Conservation (phyloP, 495 filamentous ascomycete species). For the Xylaria scruposa region DNA sequence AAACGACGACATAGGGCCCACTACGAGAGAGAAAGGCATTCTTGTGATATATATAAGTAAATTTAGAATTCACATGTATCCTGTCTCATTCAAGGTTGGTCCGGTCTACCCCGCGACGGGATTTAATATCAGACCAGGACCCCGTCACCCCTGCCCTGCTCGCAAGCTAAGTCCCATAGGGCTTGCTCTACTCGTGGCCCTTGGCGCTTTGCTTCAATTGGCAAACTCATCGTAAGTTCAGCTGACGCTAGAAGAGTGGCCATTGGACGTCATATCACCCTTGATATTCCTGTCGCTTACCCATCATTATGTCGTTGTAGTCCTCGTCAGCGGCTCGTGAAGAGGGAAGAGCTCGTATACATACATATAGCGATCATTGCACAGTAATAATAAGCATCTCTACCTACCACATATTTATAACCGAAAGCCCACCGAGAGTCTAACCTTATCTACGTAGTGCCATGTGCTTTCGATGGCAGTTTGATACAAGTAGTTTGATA, state of each 20-base stretch:
- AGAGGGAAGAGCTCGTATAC: neutral
- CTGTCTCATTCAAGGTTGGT: neutral
- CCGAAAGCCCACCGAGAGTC: neutral
- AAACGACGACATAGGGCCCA: neutral
- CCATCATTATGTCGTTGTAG: neutral
- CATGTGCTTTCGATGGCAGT: neutral
- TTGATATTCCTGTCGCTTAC: neutral
- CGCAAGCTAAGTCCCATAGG: slow-evolving; percentile 5
- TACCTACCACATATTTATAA: neutral
- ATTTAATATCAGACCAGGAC: neutral
- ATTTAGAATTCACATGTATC: neutral
- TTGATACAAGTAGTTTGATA: neutral
- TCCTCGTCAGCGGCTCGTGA: neutral
- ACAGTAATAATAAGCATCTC: neutral
- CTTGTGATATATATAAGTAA: neutral
- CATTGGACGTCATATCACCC: neutral
- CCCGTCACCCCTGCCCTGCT: slow-evolving; percentile 6
- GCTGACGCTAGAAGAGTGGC: neutral
- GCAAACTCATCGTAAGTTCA: neutral
- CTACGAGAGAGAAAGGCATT: neutral
- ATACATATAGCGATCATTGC: neutral
- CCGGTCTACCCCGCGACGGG: slow-evolving; percentile 2
- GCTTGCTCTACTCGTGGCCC: neutral
- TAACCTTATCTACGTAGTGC: neutral
- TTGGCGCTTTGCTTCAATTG: neutral